Percentiles rank a stretch among this genome's conserved stretches.
Conservation (phyloP, 192 early-diverging fungal genomes). For the Thamnidium elegans region DNA sequence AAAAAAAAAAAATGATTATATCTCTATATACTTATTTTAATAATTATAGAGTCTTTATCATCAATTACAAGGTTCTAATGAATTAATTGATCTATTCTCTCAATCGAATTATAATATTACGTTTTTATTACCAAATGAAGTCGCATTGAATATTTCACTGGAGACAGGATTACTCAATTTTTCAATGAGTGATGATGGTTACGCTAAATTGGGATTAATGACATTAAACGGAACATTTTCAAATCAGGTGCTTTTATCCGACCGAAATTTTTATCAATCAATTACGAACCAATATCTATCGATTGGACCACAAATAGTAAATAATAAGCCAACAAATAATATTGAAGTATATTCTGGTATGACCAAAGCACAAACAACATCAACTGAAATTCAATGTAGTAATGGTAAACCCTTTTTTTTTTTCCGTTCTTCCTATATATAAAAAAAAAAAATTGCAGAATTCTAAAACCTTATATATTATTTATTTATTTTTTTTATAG, state of each 20-base stretch:
- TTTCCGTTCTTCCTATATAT: neutral
- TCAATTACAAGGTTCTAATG: too few relatives aligned
- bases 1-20: too few relatives aligned
- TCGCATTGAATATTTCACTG: constrained; percentile 11
- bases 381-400: constrained; percentile 8
- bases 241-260: neutral
- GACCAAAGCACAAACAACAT: neutral
- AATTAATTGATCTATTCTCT: neutral
- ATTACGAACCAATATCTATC: neutral
- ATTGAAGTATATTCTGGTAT: constrained; percentile 3
- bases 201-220: neutral
- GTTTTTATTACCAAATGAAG: constrained; percentile 19
- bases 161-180: constrained; percentile 13
- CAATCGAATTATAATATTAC: neutral
- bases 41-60: too few relatives aligned
- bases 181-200: neutral
- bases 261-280: neutral
- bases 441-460: too few relatives aligned
- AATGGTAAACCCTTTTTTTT: constrained; percentile 14
- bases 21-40: too few relatives aligned
- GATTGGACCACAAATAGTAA: neutral
- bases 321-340: neutral
- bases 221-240: neutral
- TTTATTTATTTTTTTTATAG: constrained; percentile 4
- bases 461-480: neutral